Percentiles rank a stretch among this genome's conserved stretches.
These are phyloP conservation scores for Pestalotiopsis sp. DNA, from an alignment of 2,329 filamentous ascomycete genomes.

Conservation along the genomic window DNA sequence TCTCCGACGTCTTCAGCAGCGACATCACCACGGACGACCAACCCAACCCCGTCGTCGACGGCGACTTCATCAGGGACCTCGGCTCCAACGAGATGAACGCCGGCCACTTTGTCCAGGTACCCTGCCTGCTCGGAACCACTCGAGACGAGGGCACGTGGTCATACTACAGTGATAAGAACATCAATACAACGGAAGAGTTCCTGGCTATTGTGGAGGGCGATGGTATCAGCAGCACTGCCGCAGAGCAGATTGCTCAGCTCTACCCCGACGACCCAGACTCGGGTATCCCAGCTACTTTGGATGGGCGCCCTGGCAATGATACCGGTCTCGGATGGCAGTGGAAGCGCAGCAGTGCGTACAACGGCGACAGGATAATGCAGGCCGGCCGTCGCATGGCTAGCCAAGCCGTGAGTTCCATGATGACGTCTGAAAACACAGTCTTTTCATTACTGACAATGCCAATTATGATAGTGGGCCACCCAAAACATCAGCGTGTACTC, in stretches of 20 bases:
- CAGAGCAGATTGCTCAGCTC: constrained; percentile 43
- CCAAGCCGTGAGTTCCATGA: too few relatives aligned
- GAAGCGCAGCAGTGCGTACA: constrained; percentile 45
- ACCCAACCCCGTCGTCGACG: constrained; percentile 47
- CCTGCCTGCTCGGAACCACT: constrained; percentile 49
- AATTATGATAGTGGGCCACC: not conserved
- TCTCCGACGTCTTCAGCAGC: constrained; percentile 32
- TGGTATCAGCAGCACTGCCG: constrained; percentile 44
- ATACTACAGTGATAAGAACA: constrained; percentile 31
- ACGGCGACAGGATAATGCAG: constrained; percentile 49
- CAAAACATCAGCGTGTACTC: not conserved
- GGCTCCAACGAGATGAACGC: constrained; percentile 44
- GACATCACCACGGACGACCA: constrained; percentile 33
- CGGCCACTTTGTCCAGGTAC: constrained; percentile 45
- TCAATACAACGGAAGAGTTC: constrained; percentile 44
- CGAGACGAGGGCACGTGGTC: constrained; percentile 49
- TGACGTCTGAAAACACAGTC: not conserved
- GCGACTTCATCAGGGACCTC: constrained; percentile 47
- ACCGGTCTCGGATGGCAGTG: constrained; percentile 40
- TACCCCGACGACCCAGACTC: constrained; percentile 51
- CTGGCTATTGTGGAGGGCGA: constrained; percentile 35
- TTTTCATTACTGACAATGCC: not conserved
- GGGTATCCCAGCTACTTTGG: constrained; percentile 44
- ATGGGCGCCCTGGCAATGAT: constrained; percentile 21
- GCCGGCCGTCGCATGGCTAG: constrained; percentile 40